Evolutionary conservation across 1,284 basidiomycete species (phyloP), one percentile per base, ranked within the genome.

Genomic region (Heterobasidion annosum): DNA sequence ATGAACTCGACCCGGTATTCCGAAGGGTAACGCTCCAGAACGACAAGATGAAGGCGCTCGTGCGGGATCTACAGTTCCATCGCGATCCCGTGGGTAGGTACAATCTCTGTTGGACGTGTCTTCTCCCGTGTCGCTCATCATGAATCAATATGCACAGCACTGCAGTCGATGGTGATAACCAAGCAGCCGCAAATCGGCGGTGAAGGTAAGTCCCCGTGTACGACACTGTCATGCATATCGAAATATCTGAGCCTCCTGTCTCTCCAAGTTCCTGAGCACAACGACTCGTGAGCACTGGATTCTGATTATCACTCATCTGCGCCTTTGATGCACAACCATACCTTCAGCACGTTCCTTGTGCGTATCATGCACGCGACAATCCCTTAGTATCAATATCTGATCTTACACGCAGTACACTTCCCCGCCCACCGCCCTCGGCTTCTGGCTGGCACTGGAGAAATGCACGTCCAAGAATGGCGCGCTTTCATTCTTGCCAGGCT

Each of bases 91-190:
- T 86, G 25, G 90, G 90, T 89, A 54, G 58, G 75, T 57, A 16
- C 15, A 0, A 25, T 25, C 25, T 25, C 3, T 25, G 25, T 25
- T 25, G 25, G 25, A 25, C 25, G 2, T 13, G 15, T 9, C 34
- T 46, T 34, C 9, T 32, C 34, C 37, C 3, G 48, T 12, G n/a
- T 35, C 19, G 8, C 12, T 13, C 42, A 25, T 35, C 25, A 32
- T 43, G 19, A 34, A 35, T 18, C 25, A 25, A 5, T 25, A 25
- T 25, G 25, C 4, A 25, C 34, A 84, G 93, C 93, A 4, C 72
- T 98, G 52, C 96, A 99, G 68, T 91, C 88, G 15, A 98, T 98
- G 96, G 78, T 98, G 19, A 95, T 96, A 55, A 91, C 85, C 63
- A 95, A 96, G 68, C 91, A 94, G 65, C 83, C 88, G 1, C 75